These are phyloP conservation scores for Megacollybia marginata DNA, from an alignment of 768 basidiomycete genomes.

Conservation along the genomic window DNA sequence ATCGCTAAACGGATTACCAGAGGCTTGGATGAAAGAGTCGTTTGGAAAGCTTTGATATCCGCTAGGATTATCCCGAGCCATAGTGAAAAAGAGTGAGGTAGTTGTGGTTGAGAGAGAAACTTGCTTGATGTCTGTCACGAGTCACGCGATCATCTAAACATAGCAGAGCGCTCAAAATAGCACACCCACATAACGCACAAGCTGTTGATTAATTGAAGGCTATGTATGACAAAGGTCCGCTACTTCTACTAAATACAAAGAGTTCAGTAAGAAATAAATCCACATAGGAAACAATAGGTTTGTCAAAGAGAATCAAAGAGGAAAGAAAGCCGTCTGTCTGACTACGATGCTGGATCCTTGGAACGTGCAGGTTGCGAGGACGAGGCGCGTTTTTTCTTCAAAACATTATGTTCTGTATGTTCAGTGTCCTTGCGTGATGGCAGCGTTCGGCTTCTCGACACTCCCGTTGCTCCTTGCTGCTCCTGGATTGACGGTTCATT, in stretches of 20 bases:
- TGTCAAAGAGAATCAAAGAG: background rate
- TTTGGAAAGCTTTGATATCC: no score
- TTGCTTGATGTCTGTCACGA: no score
- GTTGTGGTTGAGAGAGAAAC: no score
- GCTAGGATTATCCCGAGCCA: no score
- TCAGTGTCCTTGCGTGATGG: constrained; percentile 34
- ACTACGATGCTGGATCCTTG: background rate
- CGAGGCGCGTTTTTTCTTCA: constrained; percentile 42
- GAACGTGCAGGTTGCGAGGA: constrained; percentile 27
- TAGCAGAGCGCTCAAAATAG: no score
- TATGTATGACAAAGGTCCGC: background rate
- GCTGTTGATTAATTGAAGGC: background rate
- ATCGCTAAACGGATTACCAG: no score
- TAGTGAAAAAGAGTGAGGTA: no score
- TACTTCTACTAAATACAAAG: background rate
- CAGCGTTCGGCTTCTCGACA: constrained; percentile 59
- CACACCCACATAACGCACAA: background rate
- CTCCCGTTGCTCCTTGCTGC: constrained; percentile 25
- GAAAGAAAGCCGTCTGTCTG: background rate
- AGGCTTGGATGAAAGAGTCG: no score
- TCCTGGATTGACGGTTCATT: constrained; percentile 32
- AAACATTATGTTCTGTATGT: constrained; percentile 28
- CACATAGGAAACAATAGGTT: background rate
- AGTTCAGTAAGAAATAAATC: background rate
- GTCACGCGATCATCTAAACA: no score